These are phyloP conservation scores for Neospora caninum DNA, from an alignment of 169 alveolate genomes.

Conservation along the genomic window DNA sequence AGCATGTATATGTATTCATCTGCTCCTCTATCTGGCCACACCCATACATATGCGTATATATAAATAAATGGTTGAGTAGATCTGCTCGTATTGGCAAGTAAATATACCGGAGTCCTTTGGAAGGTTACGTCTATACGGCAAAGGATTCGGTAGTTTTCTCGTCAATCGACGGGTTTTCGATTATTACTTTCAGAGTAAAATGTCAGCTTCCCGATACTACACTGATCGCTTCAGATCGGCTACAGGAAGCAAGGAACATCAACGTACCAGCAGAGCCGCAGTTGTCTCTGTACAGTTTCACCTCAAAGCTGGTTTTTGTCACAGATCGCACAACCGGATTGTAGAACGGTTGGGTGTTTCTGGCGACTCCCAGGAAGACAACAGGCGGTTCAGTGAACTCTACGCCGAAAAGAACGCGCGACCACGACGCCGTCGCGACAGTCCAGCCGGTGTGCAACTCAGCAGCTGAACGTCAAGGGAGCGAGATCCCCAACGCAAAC, in stretches of 20 bases:
- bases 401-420: neutral
- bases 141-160: too few relatives aligned
- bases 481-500: too few relatives aligned
- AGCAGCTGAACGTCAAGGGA: neutral
- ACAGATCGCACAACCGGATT: neutral
- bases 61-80: too few relatives aligned
- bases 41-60: too few relatives aligned
- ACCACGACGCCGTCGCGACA: neutral
- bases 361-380: neutral
- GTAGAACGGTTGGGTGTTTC: neutral
- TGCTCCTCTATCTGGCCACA: too few relatives aligned
- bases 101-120: too few relatives aligned
- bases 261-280: neutral
- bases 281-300: neutral
- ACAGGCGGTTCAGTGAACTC: neutral
- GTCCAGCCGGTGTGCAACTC: conserved; percentile 13
- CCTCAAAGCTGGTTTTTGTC: neutral
- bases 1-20: too few relatives aligned
- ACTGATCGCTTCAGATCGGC: neutral
- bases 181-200: too few relatives aligned
- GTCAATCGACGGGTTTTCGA: too few relatives aligned
- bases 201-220: neutral
- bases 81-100: too few relatives aligned
- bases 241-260: neutral
- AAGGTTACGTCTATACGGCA: too few relatives aligned